These are phyloP conservation scores for Cylindrotheca fusiformis DNA, from an alignment of 108 stramenopile species.

Conservation along the genomic window DNA sequence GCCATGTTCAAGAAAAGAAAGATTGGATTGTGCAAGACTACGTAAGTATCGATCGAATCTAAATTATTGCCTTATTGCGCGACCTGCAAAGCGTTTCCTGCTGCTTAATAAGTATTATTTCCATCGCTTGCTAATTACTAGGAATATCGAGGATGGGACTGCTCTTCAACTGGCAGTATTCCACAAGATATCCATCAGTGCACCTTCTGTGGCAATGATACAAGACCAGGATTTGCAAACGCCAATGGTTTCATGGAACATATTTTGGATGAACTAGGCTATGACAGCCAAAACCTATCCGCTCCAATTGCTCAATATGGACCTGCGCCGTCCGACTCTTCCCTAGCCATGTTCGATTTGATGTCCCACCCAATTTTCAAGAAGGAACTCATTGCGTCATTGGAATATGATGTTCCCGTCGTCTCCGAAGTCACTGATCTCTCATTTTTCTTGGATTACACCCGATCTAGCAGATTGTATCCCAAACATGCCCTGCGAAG, in stretches of 20 bases:
- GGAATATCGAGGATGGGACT: constrained; percentile 13
- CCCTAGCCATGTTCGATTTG: constrained; percentile 15
- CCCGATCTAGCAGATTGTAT: too few relatives aligned
- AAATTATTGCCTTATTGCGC: too few relatives aligned
- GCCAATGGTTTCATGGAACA: constrained; percentile 15
- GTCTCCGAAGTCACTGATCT: constrained; percentile 20
- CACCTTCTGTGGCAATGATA: not conserved
- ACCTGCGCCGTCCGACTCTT: not conserved
- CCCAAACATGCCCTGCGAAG: constrained; percentile 2
- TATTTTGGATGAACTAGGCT: constrained; percentile 2
- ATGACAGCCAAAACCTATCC: not conserved
- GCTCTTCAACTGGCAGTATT: not conserved
- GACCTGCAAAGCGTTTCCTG: too few relatives aligned
- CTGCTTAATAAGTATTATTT: too few relatives aligned
- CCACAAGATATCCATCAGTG: constrained; percentile 1
- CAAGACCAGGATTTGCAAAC: constrained; percentile 10
- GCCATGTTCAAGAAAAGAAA: constrained; percentile 5
- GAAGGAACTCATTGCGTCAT: constrained; percentile 23
- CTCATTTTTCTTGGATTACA: constrained; percentile 10
- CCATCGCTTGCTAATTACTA: too few relatives aligned
- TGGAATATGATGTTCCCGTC: constrained; percentile 30
- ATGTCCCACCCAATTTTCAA: constrained; percentile 18
- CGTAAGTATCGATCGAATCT: too few relatives aligned
- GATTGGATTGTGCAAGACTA: constrained; percentile 14
- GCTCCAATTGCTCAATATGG: constrained; percentile 27